Percentiles rank a stretch among this genome's conserved stretches.
Evolutionary conservation across 2,329 filamentous ascomycete species (phyloP).

Genomic region (Penicillium nordicum): DNA sequence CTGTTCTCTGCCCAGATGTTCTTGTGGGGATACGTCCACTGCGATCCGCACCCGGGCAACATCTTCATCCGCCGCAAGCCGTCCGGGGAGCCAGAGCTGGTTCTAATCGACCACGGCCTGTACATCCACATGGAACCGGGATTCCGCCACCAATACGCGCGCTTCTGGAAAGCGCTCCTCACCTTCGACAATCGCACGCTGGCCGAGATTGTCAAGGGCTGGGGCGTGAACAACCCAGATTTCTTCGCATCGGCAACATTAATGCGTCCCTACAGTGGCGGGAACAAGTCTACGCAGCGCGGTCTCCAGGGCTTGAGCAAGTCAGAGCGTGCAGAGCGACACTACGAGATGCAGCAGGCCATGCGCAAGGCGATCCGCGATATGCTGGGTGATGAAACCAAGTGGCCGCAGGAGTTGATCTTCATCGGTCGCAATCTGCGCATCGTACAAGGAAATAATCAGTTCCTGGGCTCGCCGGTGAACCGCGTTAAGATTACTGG

Average conservation of each 20-base stretch:
- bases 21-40: conserved; percentile 92
- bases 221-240: conserved; percentile 87
- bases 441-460: conserved; percentile 91
- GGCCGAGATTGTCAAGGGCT: conserved; percentile 65
- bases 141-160: conserved; percentile 81
- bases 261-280: conserved; percentile 85
- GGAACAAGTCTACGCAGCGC: conserved; percentile 64
- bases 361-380: conserved; percentile 70
- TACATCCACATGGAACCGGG: conserved; percentile 85
- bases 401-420: conserved; percentile 85
- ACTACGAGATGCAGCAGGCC: conserved; percentile 78
- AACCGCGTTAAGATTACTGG: conserved; percentile 93
- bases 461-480: conserved; percentile 82
- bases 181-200: conserved; percentile 88
- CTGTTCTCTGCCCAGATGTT: conserved; percentile 98
- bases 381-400: conserved; percentile 78
- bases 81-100: conserved; percentile 78
- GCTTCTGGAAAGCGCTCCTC: conserved; percentile 91
- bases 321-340: conserved; percentile 54
- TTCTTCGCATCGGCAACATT: conserved; percentile 89
- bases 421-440: conserved; percentile 90
- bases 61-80: conserved; percentile 89
- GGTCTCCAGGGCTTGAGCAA: conserved; percentile 51
- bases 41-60: conserved; percentile 95
- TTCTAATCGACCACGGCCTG: conserved; percentile 94